Conservation (phyloP, 2,329 filamentous ascomycete genomes). For the Clarireedia paspali region DNA sequence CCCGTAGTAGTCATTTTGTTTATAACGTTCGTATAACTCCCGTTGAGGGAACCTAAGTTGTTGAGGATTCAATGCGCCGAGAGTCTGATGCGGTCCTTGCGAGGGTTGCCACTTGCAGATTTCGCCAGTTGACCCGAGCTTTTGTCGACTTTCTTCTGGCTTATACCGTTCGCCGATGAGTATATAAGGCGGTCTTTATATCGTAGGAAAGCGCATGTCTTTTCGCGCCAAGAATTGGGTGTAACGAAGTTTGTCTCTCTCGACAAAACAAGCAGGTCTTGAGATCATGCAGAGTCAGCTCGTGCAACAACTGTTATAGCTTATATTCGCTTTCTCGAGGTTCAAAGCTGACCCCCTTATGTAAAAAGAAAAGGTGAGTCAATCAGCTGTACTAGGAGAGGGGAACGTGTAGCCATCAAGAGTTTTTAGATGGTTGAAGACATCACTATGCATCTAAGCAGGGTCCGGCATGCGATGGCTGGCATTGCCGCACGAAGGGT, state of each 20-base stretch:
- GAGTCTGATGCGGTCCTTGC: too few species aligned
- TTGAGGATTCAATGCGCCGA: too few species aligned
- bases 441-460: too few species aligned
- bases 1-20: neutral
- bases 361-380: neutral
- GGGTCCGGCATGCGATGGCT: neutral
- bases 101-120: too few species aligned
- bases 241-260: neutral
- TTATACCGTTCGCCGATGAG: too few species aligned
- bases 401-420: neutral
- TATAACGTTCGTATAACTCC: too few species aligned
- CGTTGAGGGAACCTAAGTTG: too few species aligned
- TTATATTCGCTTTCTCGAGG: neutral
- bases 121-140: too few species aligned
- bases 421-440: neutral
- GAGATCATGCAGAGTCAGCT: conserved; percentile 11
- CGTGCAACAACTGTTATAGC: conserved; percentile 1
- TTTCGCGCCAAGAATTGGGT: neutral
- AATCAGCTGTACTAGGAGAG: neutral
- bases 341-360: neutral
- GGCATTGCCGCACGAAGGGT: neutral
- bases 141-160: too few species aligned
- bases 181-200: neutral
- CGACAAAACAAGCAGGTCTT: neutral
- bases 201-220: neutral